A percentile compares a stretch with the other conserved stretches of the same genome.
phyloP scores from a whole-genome alignment of 306 rosid genomes.

The Inga leiocalycina region DNA sequence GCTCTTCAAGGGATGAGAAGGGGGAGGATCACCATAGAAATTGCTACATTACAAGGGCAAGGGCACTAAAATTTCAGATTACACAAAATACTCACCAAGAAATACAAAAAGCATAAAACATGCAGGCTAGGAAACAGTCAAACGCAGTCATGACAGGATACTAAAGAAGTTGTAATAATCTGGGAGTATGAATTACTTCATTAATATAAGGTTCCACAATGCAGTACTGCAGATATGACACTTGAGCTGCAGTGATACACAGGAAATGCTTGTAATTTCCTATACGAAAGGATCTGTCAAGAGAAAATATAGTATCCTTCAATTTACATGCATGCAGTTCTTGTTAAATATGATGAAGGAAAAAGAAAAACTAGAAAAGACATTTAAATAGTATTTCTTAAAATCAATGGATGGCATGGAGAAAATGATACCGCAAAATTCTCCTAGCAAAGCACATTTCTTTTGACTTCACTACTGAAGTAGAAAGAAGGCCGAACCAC shows the following conservation, averaged over 20 bases:
- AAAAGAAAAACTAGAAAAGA: neutral
- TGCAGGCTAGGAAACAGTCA: conserved; percentile 26
- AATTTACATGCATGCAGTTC: neutral
- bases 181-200: conserved; percentile 58
- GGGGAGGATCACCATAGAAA: neutral
- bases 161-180: neutral
- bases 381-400: conserved; percentile 5
- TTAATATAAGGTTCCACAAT: conserved; percentile 71
- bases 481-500: conserved; percentile 70
- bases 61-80: neutral
- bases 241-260: conserved; percentile 56
- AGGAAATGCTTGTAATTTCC: conserved; percentile 75
- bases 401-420: conserved; percentile 19
- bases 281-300: conserved; percentile 62
- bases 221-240: conserved; percentile 84
- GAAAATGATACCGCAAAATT: conserved; percentile 64
- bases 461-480: conserved; percentile 64
- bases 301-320: conserved; percentile 31
- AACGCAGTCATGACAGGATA: neutral
- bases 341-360: conserved; percentile 14
- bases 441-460: conserved; percentile 81
- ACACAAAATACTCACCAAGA: neutral
- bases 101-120: conserved; percentile 1
- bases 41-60: conserved; percentile 18
- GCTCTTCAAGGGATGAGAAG: neutral